Base-by-base conservation (phyloP, 2,329 filamentous ascomycete species). In the Nemania sp. region DNA sequence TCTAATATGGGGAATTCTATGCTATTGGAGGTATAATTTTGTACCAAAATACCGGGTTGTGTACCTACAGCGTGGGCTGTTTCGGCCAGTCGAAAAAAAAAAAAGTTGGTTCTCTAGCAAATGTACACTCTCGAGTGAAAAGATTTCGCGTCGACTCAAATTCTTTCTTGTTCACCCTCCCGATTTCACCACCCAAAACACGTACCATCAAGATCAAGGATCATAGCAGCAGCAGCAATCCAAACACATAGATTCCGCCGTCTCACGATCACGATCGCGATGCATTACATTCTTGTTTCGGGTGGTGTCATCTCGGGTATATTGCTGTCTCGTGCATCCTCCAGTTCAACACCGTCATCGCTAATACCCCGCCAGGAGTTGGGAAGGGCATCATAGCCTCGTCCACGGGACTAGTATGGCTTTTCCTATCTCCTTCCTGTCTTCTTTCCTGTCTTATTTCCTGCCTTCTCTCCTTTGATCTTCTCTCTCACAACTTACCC, bases 271-370 rank as follows among this genome's bases (percentile, higher is more conserved):
- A 45, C 56, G 45, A 45, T 57, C 76, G 89, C 83, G 77, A 94
- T 93, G 91, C 93, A 93, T 84, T 93, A 93, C 85, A 90, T 94
- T 81, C 85, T 93, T 73, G 91, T 93, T 73, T 92, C 90, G 74
- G 92, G 92, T 86, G 92, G 91, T 92, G 81, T 82, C 84, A 80
- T 74, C 63, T 66, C 67, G 68, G 66, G 69, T 64, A 71, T 59
- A 64, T 68, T 47, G 57, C 43, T 58, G 32, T 64, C 68, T 61
- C 45, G 43, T 69, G 41, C 54, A 18, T 22, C 51, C 59, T 62
- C 57, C 18, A 13, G 43, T 18, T 41, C 55, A 2, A 32, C 58
- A 55, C 61, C 57, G 54, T 66, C 55, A 47, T 59, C 59, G 70
- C 62, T 69, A 64, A 62, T 64, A 58, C 63, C 66, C 67, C 66